These are phyloP conservation scores for Malus asiatica DNA, from an alignment of 306 rosid species.

Conservation along the genomic window DNA sequence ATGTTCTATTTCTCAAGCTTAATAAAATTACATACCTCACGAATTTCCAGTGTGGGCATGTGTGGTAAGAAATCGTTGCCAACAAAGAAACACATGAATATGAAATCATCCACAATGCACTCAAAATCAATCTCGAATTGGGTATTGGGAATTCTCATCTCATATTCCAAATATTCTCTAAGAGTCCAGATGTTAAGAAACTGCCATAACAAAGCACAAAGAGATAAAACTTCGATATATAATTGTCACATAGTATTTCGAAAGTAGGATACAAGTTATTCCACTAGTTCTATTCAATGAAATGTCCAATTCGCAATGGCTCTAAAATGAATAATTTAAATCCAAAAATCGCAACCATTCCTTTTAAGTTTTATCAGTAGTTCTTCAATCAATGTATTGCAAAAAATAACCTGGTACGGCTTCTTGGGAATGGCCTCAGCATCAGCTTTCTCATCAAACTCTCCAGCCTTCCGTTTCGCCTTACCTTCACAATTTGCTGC, in stretches of 20 bases:
- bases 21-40: constrained; percentile 56
- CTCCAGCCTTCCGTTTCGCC: constrained; percentile 82
- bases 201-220: constrained; percentile 30
- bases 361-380: not conserved
- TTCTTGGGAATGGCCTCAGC: constrained; percentile 49
- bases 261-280: not conserved
- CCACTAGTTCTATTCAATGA: not conserved
- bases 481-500: constrained; percentile 87
- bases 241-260: not conserved
- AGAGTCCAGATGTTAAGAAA: constrained; percentile 92
- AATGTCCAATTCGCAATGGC: not conserved
- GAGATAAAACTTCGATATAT: not conserved
- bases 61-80: constrained; percentile 98
- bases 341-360: not conserved
- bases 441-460: constrained; percentile 78
- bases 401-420: constrained; percentile 69
- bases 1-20: not conserved
- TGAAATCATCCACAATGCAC: constrained; percentile 88
- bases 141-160: constrained; percentile 63
- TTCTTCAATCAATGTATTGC: not conserved
- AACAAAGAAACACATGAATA: constrained; percentile 90
- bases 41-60: constrained; percentile 95
- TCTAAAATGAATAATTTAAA: not conserved
- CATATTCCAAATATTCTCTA: constrained; percentile 87
- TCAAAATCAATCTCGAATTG: constrained; percentile 74